Conservation (phyloP, 1,284 basidiomycete species). For the Inonotus obliquus region DNA sequence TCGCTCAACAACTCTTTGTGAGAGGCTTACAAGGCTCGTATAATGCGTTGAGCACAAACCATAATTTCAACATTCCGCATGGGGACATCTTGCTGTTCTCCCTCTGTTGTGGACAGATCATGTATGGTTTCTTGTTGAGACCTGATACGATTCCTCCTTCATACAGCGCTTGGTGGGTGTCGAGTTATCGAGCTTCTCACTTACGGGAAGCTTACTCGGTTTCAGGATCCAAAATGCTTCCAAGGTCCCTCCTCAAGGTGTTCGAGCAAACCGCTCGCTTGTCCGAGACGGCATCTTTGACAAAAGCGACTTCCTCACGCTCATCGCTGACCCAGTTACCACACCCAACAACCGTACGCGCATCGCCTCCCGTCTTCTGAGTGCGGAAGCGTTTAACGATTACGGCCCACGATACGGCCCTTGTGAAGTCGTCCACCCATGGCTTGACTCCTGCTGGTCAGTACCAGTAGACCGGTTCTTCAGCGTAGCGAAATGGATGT, state of each 20-base stretch:
- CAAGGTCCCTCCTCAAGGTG: constrained; percentile 55
- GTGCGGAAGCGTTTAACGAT: constrained; percentile 32
- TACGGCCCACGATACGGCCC: constrained; percentile 58
- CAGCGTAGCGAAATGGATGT: constrained; percentile 81
- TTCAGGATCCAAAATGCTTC: constrained; percentile 57
- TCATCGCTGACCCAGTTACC: constrained; percentile 42
- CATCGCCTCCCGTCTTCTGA: constrained; percentile 32
- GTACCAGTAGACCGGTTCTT: constrained; percentile 75
- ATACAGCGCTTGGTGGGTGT: constrained; percentile 67
- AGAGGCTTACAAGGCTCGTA: constrained; percentile 83
- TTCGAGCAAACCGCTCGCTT: constrained; percentile 60
- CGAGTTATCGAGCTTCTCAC: background rate
- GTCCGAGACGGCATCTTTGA: constrained; percentile 57
- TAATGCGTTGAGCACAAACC: constrained; percentile 64
- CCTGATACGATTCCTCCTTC: constrained; percentile 81
- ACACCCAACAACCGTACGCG: constrained; percentile 36
- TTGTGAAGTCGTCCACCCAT: constrained; percentile 77
- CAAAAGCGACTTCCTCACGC: constrained; percentile 47
- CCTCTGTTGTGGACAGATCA: constrained; percentile 83
- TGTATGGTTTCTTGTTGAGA: constrained; percentile 78
- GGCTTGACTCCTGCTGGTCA: constrained; percentile 61
- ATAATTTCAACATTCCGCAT: constrained; percentile 73
- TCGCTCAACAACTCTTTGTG: constrained; percentile 91
- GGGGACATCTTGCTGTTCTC: constrained; percentile 85
- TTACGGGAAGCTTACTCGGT: background rate